A percentile compares a stretch with the other conserved stretches of the same genome.
Evolutionary conservation across 768 basidiomycete genomes (phyloP).

Genomic region (Pleurotus eryngii): DNA sequence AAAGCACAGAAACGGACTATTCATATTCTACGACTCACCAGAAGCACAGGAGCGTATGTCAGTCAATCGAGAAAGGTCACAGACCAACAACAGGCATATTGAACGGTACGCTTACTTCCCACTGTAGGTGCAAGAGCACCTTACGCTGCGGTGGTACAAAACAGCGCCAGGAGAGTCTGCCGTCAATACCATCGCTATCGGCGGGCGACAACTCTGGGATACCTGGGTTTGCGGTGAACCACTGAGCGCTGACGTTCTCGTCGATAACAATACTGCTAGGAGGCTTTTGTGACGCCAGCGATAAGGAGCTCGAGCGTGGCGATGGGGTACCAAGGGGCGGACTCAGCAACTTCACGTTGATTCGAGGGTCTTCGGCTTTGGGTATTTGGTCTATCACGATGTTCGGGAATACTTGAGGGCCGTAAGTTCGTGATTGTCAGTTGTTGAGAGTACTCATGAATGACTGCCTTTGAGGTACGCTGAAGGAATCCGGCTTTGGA

Average conservation of each 20-base stretch:
- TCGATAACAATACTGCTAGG: not conserved
- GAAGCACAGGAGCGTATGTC: too few species aligned
- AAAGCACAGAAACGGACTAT: too few species aligned
- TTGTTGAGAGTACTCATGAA: constrained; percentile 10
- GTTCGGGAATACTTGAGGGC: constrained; percentile 1
- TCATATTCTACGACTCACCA: too few species aligned
- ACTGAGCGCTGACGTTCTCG: not conserved
- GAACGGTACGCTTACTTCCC: not conserved
- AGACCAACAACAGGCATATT: not conserved
- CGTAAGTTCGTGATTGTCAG: constrained; percentile 15
- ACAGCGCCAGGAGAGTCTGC: not conserved
- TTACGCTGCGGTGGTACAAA: not conserved
- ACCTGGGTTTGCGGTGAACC: not conserved
- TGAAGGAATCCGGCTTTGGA: constrained; percentile 1
- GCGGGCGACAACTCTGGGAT: not conserved
- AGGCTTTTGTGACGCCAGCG: not conserved
- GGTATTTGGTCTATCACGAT: constrained; percentile 14
- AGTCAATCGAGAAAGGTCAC: not conserved
- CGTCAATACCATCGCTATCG: not conserved
- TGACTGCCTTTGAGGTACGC: not conserved
- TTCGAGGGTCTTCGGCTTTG: constrained; percentile 5
- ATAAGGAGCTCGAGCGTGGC: not conserved
- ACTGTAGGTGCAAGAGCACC: constrained; percentile 6
- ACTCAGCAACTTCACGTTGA: not conserved
- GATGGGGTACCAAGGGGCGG: not conserved